Base-by-base conservation (phyloP, 2,329 filamentous ascomycete species). In the Aspergillus aculeatinus region DNA sequence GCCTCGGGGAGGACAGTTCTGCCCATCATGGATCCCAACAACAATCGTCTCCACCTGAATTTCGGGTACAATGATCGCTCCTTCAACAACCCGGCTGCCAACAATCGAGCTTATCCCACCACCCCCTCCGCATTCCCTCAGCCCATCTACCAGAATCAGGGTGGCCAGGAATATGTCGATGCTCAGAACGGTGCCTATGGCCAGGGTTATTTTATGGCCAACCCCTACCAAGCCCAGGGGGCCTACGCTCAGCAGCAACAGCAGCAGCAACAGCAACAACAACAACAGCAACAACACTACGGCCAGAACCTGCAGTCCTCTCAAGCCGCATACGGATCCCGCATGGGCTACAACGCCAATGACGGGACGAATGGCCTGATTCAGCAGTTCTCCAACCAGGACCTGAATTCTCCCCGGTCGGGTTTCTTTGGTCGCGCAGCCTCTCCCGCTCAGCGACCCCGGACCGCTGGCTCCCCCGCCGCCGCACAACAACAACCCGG, bases 81-180 rank as follows among this genome's bases (percentile, higher is more conserved):
- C 68, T 86, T 87, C 70, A 83, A 87, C 60, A 58, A 60, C 51
- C 64, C 66, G 27, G 80, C 82, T 62, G 77, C 85, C 70, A 83
- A 82, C 75, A 89, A 89, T 75, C 84, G 89, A 74, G 82, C 87
- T 67, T 92, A 91, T 82, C 90, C 89, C 68, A 92, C 94, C 56
- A 97, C 94, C 10, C 94, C 94, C 55, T 97, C 94, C 66, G 96
- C 93, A 60, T 98, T 98, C 73, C 94, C 94, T 12, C 94, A 98
- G 79, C 93, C 93, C 62, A 90, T 96, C 74, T 88, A 87, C 71
- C 83, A 84, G 54, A 83, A 82, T 70, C 81, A 84, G 68, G 79
- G 81, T 57, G 83, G 83, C 51, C 84, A 87, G 74, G 85, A 87
- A 67, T 86, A 88, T 69, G 81, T 84, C 63, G 84, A 84, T 64